Conservation (phyloP, 176 grass and related monocot genomes). For the Aegilops tauschii region DNA sequence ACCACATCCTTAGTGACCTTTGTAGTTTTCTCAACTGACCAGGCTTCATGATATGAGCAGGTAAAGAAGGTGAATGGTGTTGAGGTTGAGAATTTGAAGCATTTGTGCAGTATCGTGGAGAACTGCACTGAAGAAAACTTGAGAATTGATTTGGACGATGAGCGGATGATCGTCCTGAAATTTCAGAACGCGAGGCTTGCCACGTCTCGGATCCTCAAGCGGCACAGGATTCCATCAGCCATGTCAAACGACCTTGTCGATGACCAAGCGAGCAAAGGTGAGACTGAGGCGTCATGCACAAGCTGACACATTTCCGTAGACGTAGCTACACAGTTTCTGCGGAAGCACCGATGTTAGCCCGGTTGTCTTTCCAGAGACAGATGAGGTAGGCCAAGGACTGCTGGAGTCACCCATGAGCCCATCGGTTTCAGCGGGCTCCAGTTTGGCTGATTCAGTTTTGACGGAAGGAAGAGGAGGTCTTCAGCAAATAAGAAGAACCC, state of each 20-base stretch:
- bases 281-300: constrained; percentile 40
- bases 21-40: constrained; percentile 21
- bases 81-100: constrained; percentile 84
- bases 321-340: not conserved
- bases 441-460: constrained; percentile 19
- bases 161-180: constrained; percentile 76
- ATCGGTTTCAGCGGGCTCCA: not conserved
- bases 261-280: constrained; percentile 38
- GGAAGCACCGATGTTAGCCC: not conserved
- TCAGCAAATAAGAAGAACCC: constrained; percentile 29
- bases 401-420: not conserved
- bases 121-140: constrained; percentile 67
- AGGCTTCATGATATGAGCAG: constrained; percentile 35
- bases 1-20: not conserved
- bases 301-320: constrained; percentile 28
- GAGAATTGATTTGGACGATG: constrained; percentile 91
- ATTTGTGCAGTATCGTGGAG: constrained; percentile 75
- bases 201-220: constrained; percentile 73
- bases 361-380: not conserved
- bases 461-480: not conserved
- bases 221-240: constrained; percentile 77
- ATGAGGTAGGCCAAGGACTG: not conserved
- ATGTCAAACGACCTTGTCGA: constrained; percentile 73
- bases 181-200: constrained; percentile 72
- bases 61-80: constrained; percentile 86